Base-by-base conservation (phyloP, 345 rosid species). In the Gossypium stocksii region DNA sequence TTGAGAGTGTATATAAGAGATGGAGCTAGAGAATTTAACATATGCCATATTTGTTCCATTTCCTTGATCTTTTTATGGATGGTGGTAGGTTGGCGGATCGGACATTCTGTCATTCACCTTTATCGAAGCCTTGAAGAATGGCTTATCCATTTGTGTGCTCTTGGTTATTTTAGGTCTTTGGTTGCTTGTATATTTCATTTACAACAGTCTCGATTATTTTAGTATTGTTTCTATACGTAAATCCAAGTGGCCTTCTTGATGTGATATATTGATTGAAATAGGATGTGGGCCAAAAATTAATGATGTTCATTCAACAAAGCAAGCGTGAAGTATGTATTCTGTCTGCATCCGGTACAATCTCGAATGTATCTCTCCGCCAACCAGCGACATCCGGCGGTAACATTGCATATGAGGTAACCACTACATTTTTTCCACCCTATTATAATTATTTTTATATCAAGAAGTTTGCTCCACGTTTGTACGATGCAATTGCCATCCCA, bases 271-370 rank as follows among this genome's bases (percentile, higher is more conserved):
- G 76, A 76, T 84, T 46, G 19, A 63, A 68, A 80, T 80, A 95
- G 99, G 98, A 95, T 80, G 96, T 93, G 76, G 81, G 83, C 57
- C 96, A 91, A 84, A 95, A 85, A 81, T 79, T 92, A 66, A 75
- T 85, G 86, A 56, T 77, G 80, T 91, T 89, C 74, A 77, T 90
- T 82, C 92, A 89, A 83, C 93, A 91, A 84, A 86, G 89, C 81
- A 90, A 86, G 81, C 90, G 89, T 34, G 96, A 95, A 72, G 73
- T 90, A 72, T 95, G 98, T 75, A 75, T 95, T 74, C 80, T 95
- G 46, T 95, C 99, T 74, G 99, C 97, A 65, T 89, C 93, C 65
- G 97, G 99, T 78, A 66, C 94, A 67, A 84, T 95, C 76, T 88
- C 93, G 58, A 90, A 80, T 77, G 98, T 86, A 72, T 87, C 96